Evolutionary conservation across 352 stramenopile species (phyloP).

Genomic region (Pythium folliculosum): DNA sequence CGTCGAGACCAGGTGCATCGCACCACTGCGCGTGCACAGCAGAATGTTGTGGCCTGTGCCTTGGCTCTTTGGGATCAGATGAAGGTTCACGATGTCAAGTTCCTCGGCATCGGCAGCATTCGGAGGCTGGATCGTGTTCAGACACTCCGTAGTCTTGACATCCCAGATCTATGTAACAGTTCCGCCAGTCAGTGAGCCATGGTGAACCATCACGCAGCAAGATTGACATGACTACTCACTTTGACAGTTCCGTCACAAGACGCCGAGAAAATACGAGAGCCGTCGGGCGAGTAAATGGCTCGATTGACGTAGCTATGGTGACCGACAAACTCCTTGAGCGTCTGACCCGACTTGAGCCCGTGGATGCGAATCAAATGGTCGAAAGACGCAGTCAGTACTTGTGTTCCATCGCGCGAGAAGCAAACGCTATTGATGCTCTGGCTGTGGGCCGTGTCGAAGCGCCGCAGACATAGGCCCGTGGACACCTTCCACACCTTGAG

Average conservation of each 20-base stretch:
- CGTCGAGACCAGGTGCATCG: conserved; percentile 83
- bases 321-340: conserved; percentile 94
- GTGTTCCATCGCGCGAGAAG: conserved; percentile 90
- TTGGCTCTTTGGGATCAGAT: conserved; percentile 59
- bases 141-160: conserved; percentile 76
- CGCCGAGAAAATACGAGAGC: conserved; percentile 79
- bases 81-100: conserved; percentile 72
- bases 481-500: conserved; percentile 94
- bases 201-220: background rate
- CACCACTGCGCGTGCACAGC: conserved; percentile 80
- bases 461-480: conserved; percentile 88
- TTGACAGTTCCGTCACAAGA: conserved; percentile 92
- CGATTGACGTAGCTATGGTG: conserved; percentile 93
- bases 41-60: conserved; percentile 68
- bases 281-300: conserved; percentile 77
- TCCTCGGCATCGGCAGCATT: conserved; percentile 53
- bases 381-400: conserved; percentile 89
- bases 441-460: conserved; percentile 85
- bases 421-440: conserved; percentile 83
- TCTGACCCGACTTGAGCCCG: conserved; percentile 89
- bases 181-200: too few relatives aligned
- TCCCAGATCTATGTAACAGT: conserved; percentile 70
- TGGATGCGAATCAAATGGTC: conserved; percentile 93
- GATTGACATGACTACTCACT: conserved; percentile 26
- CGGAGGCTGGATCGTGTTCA: conserved; percentile 74